Base-by-base conservation (phyloP, 257 asterid species). In the Solanum stenotomum region DNA sequence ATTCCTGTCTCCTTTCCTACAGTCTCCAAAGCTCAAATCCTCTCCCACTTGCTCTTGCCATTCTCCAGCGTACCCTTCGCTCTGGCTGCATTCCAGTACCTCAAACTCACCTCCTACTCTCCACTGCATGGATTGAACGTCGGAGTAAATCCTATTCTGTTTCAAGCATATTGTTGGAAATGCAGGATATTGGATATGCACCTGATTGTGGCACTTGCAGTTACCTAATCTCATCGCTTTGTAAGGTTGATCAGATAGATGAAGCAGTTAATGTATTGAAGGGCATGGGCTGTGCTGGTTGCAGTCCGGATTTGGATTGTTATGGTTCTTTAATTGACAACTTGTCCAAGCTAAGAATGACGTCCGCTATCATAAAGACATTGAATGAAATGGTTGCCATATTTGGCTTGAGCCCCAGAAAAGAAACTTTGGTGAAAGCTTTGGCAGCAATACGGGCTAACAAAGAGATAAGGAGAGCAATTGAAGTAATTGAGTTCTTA, bases 161-260 rank as follows among this genome's bases (percentile, higher is more conserved):
- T 56, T 74, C 90, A 1, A 85, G 44, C 65, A 85, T 95, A 63
- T 93, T 96, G 27, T 81, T 70, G 20, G 96, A 92, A 86, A 93
- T 95, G 98, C 85, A 83, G n/a, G 88, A 92, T 2, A 89, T 94
- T 12, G 98, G 98, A 33, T 96, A 94, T 89, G 88, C 91, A 44
- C 95, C 94, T 1, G 98, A 96, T 52, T 88, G 89, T 71, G 97
- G 97, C 70, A 94, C 96, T 16, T 96, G 98, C 89, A 96, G 92
- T 78, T 95, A 92, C 87, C 94, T 97, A 25, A 93, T 96, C 78
- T 89, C 88, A 65, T 95, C 98, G 0, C 96, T 97, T 27, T 94
- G 98, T 92, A 95, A 93, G 89, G 92, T 93, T 56, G 94, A 92
- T 89, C 93, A 83, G 56, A n/a, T 92, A 38, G 89, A 83, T 13